Conservation (phyloP, 202 grass and related monocot genomes). For the Zizania palustris region DNA sequence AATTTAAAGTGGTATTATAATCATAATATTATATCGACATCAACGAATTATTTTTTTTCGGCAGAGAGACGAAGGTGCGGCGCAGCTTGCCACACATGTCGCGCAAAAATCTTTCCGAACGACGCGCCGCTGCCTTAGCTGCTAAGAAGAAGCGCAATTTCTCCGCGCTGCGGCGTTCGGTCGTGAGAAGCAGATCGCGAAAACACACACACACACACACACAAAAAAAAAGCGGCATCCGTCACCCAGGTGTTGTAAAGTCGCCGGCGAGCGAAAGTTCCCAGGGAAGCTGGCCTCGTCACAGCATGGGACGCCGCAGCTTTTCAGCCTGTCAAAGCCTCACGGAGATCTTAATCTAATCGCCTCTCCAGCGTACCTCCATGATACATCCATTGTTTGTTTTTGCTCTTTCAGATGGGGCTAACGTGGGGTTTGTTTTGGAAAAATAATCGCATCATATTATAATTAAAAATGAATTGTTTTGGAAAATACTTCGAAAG, state of each 20-base stretch:
- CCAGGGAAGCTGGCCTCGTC: slow-evolving; percentile 19
- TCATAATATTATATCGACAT: too few relatives aligned
- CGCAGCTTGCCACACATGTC: too few relatives aligned
- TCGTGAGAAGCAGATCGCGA: background rate
- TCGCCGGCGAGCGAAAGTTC: slow-evolving; percentile 38
- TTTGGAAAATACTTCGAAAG: too few relatives aligned
- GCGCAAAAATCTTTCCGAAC: too few relatives aligned
- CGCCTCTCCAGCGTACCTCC: background rate
- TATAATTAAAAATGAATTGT: too few relatives aligned
- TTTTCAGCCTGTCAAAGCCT: slow-evolving; percentile 32
- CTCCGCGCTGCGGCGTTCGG: too few relatives aligned
- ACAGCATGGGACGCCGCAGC: slow-evolving; percentile 14
- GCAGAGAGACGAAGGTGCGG: too few relatives aligned
- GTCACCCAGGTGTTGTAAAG: slow-evolving; percentile 16
- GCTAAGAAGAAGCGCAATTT: too few relatives aligned
- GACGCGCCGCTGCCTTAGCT: background rate
- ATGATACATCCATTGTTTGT: slow-evolving; percentile 12
- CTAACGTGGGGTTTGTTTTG: background rate
- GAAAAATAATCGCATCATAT: too few relatives aligned
- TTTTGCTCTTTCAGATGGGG: background rate
- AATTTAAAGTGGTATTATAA: too few relatives aligned
- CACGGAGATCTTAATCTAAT: slow-evolving; percentile 17
- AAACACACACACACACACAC: too few relatives aligned
- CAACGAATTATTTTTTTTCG: too few relatives aligned
- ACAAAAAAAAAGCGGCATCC: background rate